phyloP scores from a whole-genome alignment of 2,329 filamentous ascomycete genomes.

The Keithomyces neogunnii region DNA sequence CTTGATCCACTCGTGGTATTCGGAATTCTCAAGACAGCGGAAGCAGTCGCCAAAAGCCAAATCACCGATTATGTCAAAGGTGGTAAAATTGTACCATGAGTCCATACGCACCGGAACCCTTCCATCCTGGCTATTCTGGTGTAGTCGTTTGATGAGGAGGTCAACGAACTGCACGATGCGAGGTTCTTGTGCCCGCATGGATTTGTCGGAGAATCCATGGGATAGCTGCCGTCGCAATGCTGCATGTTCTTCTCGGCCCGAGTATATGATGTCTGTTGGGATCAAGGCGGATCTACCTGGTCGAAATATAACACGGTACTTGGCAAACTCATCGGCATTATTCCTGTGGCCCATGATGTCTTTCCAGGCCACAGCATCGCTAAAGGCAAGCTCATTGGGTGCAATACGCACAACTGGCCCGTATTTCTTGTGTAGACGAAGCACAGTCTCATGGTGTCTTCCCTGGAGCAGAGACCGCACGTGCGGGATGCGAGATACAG shows the following conservation, averaged over 20 bases:
- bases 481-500: conserved; percentile 5
- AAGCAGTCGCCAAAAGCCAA: conserved; percentile 19
- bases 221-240: conserved; percentile 9
- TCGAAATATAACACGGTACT: conserved; percentile 1
- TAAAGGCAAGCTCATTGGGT: conserved; percentile 38
- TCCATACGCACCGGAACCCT: conserved; percentile 10
- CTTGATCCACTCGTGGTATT: conserved; percentile 15
- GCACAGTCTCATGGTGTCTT: conserved; percentile 9
- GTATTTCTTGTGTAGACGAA: conserved; percentile 27
- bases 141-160: conserved; percentile 27
- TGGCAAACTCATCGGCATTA: conserved; percentile 3
- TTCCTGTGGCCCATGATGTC: conserved; percentile 25
- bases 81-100: conserved; percentile 18
- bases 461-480: conserved; percentile 11
- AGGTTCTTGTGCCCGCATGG: conserved; percentile 16
- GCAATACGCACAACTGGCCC: conserved; percentile 36
- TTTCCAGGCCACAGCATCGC: conserved; percentile 24
- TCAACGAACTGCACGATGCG: conserved; percentile 28
- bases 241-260: conserved; percentile 8
- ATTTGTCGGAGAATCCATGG: conserved; percentile 16
- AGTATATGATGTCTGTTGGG: conserved; percentile 5
- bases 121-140: conserved; percentile 16
- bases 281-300: not conserved
- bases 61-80: conserved; percentile 21
- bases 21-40: conserved; percentile 13